Evolutionary conservation across 805 yeast genomes (phyloP), one percentile per base, ranked within the genome.

Genomic region (Scheffersomyces lignosus): DNA sequence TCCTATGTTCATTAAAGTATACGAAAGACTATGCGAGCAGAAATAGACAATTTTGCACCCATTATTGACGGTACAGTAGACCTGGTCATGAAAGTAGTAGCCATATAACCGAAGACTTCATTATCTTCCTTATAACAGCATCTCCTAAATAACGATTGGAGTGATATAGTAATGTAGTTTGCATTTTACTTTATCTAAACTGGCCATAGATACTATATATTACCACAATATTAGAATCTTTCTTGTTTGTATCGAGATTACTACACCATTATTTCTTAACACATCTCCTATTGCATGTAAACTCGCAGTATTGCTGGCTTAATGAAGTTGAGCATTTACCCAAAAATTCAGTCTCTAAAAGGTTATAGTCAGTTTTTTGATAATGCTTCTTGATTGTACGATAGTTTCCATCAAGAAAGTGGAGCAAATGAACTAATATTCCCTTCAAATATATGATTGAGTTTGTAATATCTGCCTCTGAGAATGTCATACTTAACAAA

Each of bases 381-480:
- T n/a, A n/a, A n/a, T n/a, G n/a, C 24, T 20, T 10, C 10, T 20
- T 10, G 9, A 20, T 10, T 20, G 24, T 20, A 20, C 24, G 10
- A 20, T 20, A 20, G 10, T 20, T 20, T 20, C 24, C 24, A 7
- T 20, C 24, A 7, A 7, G 10, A 7, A 7, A 20, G 9, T 20
- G 24, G 10, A 20, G 24, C 9, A 53, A 27, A 18, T 48, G 42
- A 10, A 34, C 28, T 29, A 52, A 43, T 8, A 49, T 37, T 4
- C 66, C 66, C 34, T 42, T 51, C 13, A 59, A 44, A 34, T 58
- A 56, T 5, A 62, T 44, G 9, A 50, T 38, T 29, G 52, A 55
- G 20, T 56, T 58, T 8, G 56, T 54, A 18, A 46, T 43, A 38
- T 62, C 66, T 7, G 62, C 55, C 13, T 54, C 60, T 14, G 65